Evolutionary conservation across 23 red algal species (phyloP).

Genomic region (Gracilariopsis chorda): DNA sequence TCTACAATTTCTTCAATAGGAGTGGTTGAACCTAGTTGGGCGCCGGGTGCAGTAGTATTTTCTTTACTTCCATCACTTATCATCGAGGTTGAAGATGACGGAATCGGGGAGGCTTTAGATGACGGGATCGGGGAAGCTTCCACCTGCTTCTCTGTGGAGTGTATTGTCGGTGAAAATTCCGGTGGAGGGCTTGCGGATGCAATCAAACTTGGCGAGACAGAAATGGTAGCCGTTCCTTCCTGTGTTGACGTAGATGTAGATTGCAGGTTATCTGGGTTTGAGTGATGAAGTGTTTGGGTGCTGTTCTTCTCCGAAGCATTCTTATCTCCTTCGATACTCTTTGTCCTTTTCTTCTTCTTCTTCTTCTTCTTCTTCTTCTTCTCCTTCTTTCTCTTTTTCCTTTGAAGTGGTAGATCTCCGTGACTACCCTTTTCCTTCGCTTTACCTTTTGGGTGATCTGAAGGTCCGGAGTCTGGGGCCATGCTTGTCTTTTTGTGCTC

Average conservation of each 20-base stretch:
- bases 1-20: no score
- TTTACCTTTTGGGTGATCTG: background rate
- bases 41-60: no score
- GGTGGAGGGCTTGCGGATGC: background rate
- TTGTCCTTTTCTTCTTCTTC: background rate
- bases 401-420: background rate
- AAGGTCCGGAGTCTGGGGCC: background rate
- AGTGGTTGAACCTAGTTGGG: background rate
- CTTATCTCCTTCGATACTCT: background rate
- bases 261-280: background rate
- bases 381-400: conserved; percentile 32
- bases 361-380: background rate
- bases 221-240: background rate
- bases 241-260: background rate
- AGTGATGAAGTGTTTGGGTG: background rate
- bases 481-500: background rate
- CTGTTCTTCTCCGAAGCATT: background rate
- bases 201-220: background rate
- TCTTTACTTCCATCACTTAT: background rate
- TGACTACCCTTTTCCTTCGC: background rate
- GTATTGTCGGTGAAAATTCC: background rate
- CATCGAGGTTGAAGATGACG: no score
- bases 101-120: background rate
- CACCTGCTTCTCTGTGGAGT: background rate
- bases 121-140: background rate